A percentile compares a stretch with the other conserved stretches of the same genome.
Evolutionary conservation across 306 rosid species (phyloP).

Genomic region (Medicago ruthenica): DNA sequence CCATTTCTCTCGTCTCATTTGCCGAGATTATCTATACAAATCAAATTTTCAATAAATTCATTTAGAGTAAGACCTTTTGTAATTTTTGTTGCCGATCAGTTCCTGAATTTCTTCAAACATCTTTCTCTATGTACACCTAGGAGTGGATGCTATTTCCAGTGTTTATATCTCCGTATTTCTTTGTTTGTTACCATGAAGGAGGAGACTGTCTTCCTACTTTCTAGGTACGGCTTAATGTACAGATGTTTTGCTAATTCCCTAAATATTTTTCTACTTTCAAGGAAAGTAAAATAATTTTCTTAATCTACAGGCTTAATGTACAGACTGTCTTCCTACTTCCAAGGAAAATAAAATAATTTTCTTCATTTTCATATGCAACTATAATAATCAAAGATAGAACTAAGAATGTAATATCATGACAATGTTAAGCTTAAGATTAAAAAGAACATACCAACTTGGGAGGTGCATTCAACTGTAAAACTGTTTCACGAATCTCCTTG

Average conservation of each 20-base stretch:
- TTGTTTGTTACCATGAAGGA: neutral
- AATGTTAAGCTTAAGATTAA: constrained; percentile 32
- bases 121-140: neutral
- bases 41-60: neutral
- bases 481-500: constrained; percentile 81
- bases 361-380: constrained; percentile 15
- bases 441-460: constrained; percentile 65
- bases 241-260: constrained; percentile 1
- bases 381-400: constrained; percentile 36
- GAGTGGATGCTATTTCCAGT: constrained; percentile 8
- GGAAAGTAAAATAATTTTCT: neutral
- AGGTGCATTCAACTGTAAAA: constrained; percentile 80
- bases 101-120: constrained; percentile 1
- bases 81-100: neutral
- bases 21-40: neutral
- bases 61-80: neutral
- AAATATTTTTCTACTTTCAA: neutral
- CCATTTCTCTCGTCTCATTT: neutral
- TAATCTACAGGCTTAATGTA: too few relatives aligned
- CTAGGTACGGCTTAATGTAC: neutral
- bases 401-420: constrained; percentile 23
- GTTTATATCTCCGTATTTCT: neutral
- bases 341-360: neutral
- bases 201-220: constrained; percentile 9
- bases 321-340: too few relatives aligned